Evolutionary conservation across 768 basidiomycete species (phyloP).

Genomic region (Kwoniella sp.): DNA sequence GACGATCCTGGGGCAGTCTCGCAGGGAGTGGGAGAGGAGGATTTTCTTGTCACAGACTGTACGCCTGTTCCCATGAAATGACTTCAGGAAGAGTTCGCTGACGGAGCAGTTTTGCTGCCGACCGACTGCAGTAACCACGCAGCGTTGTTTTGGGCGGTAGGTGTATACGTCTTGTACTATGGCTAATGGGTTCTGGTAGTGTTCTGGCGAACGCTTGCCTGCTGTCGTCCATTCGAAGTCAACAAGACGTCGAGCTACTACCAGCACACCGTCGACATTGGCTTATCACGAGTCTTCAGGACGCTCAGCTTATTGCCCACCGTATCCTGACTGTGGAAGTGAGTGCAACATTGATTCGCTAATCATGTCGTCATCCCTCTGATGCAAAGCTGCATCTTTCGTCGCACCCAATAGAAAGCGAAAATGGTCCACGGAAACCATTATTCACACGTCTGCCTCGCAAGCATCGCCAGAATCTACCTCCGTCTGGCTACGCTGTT

Average conservation of each 20-base stretch:
- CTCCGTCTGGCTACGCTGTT: constrained; percentile 26
- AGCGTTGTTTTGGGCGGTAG: constrained; percentile 18
- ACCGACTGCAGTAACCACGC: constrained; percentile 18
- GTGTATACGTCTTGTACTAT: not conserved
- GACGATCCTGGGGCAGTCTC: not conserved
- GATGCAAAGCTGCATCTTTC: not conserved
- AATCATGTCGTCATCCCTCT: not conserved
- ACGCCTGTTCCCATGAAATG: too few relatives aligned
- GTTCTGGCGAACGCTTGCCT: constrained; percentile 21
- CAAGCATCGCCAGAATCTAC: constrained; percentile 21
- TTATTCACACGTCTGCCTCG: constrained; percentile 26
- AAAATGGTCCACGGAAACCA: constrained; percentile 28
- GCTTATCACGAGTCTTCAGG: constrained; percentile 19
- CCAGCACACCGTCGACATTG: constrained; percentile 12
- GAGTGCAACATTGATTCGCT: not conserved
- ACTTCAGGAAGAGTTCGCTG: too few relatives aligned
- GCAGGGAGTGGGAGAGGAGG: constrained; percentile 7
- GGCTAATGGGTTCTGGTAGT: constrained; percentile 4
- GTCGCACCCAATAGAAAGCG: constrained; percentile 11
- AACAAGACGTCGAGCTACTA: constrained; percentile 11
- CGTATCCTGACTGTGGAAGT: constrained; percentile 22
- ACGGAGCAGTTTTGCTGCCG: too few relatives aligned
- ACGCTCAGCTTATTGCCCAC: constrained; percentile 14
- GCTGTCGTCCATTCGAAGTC: constrained; percentile 12
- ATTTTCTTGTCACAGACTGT: constrained; percentile 26